These are phyloP conservation scores for Angomonas ambiguus DNA, from an alignment of 208 protist genomes.

Conservation along the genomic window DNA sequence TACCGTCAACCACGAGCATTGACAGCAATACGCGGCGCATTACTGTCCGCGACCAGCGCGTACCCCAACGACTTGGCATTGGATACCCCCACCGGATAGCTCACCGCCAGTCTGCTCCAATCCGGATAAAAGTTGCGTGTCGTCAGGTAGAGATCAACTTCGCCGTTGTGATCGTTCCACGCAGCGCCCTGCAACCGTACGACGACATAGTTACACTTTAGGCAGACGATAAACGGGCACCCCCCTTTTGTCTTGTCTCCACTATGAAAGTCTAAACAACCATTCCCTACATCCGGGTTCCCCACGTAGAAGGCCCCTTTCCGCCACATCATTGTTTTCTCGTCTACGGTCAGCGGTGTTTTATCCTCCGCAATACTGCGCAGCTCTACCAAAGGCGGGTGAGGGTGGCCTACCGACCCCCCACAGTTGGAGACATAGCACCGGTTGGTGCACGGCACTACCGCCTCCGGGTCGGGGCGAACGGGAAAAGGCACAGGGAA, in stretches of 20 bases:
- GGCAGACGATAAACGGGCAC: conserved; percentile 67
- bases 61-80: not conserved
- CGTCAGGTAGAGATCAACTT: conserved; percentile 74
- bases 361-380: conserved; percentile 27
- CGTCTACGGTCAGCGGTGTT: conserved; percentile 15
- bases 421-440: conserved; percentile 63
- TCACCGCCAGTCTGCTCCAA: conserved; percentile 67
- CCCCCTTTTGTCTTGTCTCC: conserved; percentile 35
- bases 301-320: conserved; percentile 71
- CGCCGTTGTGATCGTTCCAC: conserved; percentile 54
- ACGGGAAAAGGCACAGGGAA: conserved; percentile 68
- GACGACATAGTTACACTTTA: conserved; percentile 69
- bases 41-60: conserved; percentile 28
- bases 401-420: conserved; percentile 10
- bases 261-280: conserved; percentile 46
- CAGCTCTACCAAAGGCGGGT: conserved; percentile 40
- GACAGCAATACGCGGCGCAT: conserved; percentile 80
- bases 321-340: conserved; percentile 22
- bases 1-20: conserved; percentile 84
- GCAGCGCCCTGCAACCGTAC: conserved; percentile 73
- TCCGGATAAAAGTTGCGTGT: conserved; percentile 86
- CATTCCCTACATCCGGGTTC: conserved; percentile 53
- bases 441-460: conserved; percentile 31
- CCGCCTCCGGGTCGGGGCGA: conserved; percentile 17
- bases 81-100: conserved; percentile 41